These are phyloP conservation scores for Exophiala oligosperma DNA, from an alignment of 2,329 filamentous ascomycete species.

Conservation along the genomic window DNA sequence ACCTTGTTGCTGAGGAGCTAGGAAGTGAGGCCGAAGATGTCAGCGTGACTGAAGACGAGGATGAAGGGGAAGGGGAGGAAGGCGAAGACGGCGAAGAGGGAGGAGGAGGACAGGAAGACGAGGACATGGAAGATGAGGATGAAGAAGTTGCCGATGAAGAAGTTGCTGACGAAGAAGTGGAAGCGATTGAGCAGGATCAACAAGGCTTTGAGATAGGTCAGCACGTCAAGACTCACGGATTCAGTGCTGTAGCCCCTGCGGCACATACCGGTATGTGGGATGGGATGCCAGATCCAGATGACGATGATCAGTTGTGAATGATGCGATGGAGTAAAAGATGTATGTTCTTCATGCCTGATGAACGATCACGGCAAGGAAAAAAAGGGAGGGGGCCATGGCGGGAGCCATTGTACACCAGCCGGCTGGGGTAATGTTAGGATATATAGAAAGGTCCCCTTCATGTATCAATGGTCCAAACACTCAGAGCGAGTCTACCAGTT, in stretches of 20 bases:
- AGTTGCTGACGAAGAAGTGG: conserved; percentile 11
- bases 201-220: conserved; percentile 1
- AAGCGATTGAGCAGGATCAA: conserved; percentile 10
- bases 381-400: too few species aligned
- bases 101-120: conserved; percentile 16
- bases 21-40: conserved; percentile 47
- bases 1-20: conserved; percentile 44
- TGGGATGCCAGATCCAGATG: conserved; percentile 21
- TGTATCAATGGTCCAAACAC: too few species aligned
- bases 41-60: conserved; percentile 28
- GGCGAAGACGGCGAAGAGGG: conserved; percentile 10
- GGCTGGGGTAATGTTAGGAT: too few species aligned
- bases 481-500: too few species aligned
- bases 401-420: too few species aligned
- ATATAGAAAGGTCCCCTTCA: too few species aligned
- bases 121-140: background rate
- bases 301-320: conserved; percentile 20
- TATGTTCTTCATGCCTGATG: too few species aligned
- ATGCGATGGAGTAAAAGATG: too few species aligned
- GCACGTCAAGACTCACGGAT: background rate
- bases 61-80: conserved; percentile 17
- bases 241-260: background rate
- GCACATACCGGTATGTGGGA: conserved; percentile 4
- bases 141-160: conserved; percentile 12
- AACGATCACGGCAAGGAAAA: too few species aligned